These are phyloP conservation scores for Fomitopsis betulina DNA, from an alignment of 1,284 basidiomycete species.

Conservation along the genomic window DNA sequence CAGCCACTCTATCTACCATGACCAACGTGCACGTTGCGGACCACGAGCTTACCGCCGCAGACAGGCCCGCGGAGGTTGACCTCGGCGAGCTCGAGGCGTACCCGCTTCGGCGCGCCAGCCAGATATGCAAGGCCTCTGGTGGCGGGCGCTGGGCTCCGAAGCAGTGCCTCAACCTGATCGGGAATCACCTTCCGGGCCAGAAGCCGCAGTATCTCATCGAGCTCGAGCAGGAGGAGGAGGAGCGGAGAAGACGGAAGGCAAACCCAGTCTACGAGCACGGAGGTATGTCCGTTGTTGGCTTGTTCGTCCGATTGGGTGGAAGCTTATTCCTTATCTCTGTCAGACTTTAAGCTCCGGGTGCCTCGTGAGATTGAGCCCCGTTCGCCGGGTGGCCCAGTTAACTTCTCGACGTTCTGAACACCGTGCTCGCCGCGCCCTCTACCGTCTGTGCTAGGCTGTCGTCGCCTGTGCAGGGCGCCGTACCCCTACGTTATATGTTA, in stretches of 20 bases:
- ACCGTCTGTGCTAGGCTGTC: neutral
- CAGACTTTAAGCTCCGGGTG: slow-evolving; percentile 60
- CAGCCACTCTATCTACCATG: slow-evolving; percentile 20
- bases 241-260: slow-evolving; percentile 38
- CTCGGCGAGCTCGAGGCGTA: slow-evolving; percentile 62
- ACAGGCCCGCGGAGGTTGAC: neutral
- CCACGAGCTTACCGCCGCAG: slow-evolving; percentile 17
- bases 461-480: neutral
- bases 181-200: slow-evolving; percentile 53
- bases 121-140: slow-evolving; percentile 68
- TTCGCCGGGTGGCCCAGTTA: slow-evolving; percentile 30
- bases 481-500: neutral
- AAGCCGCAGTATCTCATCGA: slow-evolving; percentile 63
- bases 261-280: slow-evolving; percentile 65
- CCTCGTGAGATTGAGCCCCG: slow-evolving; percentile 40
- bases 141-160: slow-evolving; percentile 75
- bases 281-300: slow-evolving; percentile 31
- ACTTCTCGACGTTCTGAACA: slow-evolving; percentile 52
- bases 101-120: slow-evolving; percentile 57
- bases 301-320: neutral
- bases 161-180: slow-evolving; percentile 34
- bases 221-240: slow-evolving; percentile 58
- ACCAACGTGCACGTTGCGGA: slow-evolving; percentile 41
- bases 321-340: neutral
- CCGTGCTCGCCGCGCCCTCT: neutral